Base-by-base conservation (phyloP, 1,284 basidiomycete species). In the Cryptococcus hybrid region DNA sequence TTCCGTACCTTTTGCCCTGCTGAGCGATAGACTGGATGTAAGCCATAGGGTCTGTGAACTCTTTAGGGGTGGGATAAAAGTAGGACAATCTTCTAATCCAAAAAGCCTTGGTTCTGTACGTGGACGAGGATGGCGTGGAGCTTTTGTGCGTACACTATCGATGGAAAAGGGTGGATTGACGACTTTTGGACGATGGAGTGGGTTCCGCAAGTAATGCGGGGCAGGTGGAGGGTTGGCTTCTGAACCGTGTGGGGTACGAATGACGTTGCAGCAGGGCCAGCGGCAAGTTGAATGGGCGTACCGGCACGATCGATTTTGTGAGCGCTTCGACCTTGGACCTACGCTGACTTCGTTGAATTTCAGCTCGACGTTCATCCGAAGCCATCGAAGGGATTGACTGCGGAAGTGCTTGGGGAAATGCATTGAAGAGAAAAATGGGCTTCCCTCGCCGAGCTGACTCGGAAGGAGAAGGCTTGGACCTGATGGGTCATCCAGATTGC, bases 11-110 rank as follows among this genome's bases (percentile, higher is more conserved):
- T 68, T 83, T 85, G 0, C 89, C 93, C 40, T 84, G 80, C 52
- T 87, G 83, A 7, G 89, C 85, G 67, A 96, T 90, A 56, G 86
- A 87, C 68, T 86, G 85, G 75, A 99, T 91, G 80, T 97, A 99
- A 52, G 85, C 84, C 86, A 98, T 89, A n/a, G 95, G 93, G 80
- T 98, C 92, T 67, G 84, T 85, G 78, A 95, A 99, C 78, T 99
- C 89, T 63, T 95, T 92, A 12, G 79, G 75, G 0, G 88, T 90
- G 11, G 96, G 96, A 74, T 88, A 88, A 75, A 88, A 99, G 85
- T 86, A 2, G 92, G 96, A 68, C 92, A 96, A 70, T 98, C 90
- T 61, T 88, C 83, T 51, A 99, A 82, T 5, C 85, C 91, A 78
- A 98, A 98, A 13, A 88, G 85, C 30, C 90, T 78, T 5, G 66